phyloP scores from a whole-genome alignment of 2,329 filamentous ascomycete genomes.

The Thelonectria blattea region DNA sequence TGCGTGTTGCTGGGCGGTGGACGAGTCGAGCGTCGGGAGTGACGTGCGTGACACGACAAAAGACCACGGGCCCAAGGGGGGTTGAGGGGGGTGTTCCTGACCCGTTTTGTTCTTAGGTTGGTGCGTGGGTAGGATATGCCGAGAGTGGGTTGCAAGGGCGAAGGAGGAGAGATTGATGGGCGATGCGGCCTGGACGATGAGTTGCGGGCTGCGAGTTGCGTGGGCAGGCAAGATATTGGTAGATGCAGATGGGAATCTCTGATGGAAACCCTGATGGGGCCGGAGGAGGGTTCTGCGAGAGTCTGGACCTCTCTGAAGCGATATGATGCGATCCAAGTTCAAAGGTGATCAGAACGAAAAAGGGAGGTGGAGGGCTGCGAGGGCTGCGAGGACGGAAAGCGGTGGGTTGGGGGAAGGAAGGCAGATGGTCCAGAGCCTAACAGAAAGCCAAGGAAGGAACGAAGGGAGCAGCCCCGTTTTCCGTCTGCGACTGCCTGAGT shows the following conservation, averaged over 20 bases:
- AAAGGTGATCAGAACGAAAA: conserved; percentile 12
- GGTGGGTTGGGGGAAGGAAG: conserved; percentile 19
- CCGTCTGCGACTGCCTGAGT: conserved; percentile 10
- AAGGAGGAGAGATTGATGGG: conserved; percentile 1
- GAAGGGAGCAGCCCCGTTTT: conserved; percentile 7
- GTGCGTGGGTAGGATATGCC: conserved; percentile 15
- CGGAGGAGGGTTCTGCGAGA: not conserved
- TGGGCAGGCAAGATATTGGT: not conserved
- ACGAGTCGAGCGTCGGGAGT: conserved; percentile 22
- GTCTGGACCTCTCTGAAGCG: conserved; percentile 1
- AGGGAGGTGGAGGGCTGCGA: not conserved
- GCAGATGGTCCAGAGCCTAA: not conserved
- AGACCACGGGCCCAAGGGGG: conserved; percentile 1
- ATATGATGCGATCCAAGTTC: conserved; percentile 19
- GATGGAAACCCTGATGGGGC: not conserved
- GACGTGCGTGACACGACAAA: conserved; percentile 22
- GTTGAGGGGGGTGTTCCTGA: conserved; percentile 8
- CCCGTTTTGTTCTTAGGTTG: conserved; percentile 17
- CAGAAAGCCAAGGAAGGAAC: not conserved
- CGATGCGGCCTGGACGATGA: conserved; percentile 5
- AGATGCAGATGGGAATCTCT: not conserved
- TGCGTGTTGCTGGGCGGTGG: conserved; percentile 10
- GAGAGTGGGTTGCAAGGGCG: conserved; percentile 15
- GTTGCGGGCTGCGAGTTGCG: not conserved
- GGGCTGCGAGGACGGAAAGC: not conserved